Evolutionary conservation across 1,284 basidiomycete genomes (phyloP), one percentile per base, ranked within the genome.

Genomic region (Irpex sp.): DNA sequence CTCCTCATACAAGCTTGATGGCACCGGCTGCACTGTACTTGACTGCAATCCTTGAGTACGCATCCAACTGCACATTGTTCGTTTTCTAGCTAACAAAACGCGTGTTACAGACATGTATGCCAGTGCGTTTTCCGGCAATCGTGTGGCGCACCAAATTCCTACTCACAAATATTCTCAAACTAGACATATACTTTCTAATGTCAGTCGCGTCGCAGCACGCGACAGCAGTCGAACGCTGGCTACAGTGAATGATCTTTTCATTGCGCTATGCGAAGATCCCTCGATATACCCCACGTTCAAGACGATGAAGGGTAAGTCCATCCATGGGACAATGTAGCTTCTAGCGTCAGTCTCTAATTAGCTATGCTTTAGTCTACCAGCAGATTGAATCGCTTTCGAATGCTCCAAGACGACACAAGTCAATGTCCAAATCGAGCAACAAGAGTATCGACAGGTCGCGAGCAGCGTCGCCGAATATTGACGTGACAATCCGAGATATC

Each of bases 21-120:
- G 86, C 89, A 11, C 92, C 93, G 3, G 91, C 94, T 26, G 89
- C 92, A 15, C 74, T 96, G 54, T 97, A 95, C 81, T 80, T 95
- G 61, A 95, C 94, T 9, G 94, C 94, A n/a, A 91, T 96, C 66
- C 79, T 96, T 50, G 94, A 97, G 94, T 95, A 73, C 78, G 93
- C 86, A 35, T 17, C 33, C 53, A 26, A 7, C 21, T 55, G 53
- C 61, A 39, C 37, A 68, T 70, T 11, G 33, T n/a, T 51, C 35
- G 55, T 55, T 46, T 57, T 54, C 26, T 26, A 26, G 53, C 43
- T 63, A 56, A 57, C 60, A 67, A 37, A 67, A 57, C 49, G 61
- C 60, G 36, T 55, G 8, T 35, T 35, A 13, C 71, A 93, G 92
- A 76, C 85, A 89, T 66, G 81, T 92, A 69, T 93, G 90, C 90